Evolutionary conservation across 2,329 filamentous ascomycete genomes (phyloP).

Genomic region (Colletotrichum chlorophyti): DNA sequence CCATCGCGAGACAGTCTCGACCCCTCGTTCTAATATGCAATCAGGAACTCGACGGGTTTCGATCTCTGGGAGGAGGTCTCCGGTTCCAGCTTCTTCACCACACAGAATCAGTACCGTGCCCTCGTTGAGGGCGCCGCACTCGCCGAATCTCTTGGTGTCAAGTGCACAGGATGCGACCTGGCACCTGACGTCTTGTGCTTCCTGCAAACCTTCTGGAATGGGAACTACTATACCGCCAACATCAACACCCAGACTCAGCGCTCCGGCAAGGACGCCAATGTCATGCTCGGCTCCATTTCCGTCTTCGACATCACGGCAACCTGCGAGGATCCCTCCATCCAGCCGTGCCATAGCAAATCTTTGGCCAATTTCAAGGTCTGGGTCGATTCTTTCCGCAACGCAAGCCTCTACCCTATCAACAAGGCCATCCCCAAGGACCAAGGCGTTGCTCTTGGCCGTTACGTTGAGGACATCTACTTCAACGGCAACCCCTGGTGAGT

Average conservation of each 20-base stretch:
- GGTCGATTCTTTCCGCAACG: conserved; percentile 58
- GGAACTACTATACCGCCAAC: conserved; percentile 61
- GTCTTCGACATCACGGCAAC: conserved; percentile 57
- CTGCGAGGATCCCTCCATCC: conserved; percentile 61
- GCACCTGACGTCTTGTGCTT: conserved; percentile 60
- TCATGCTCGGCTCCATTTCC: conserved; percentile 53
- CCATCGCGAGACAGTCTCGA: too few species aligned
- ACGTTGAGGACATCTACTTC: conserved; percentile 60
- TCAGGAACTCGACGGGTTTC: conserved; percentile 58
- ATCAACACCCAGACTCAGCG: conserved; percentile 52
- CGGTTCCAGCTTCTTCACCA: conserved; percentile 65
- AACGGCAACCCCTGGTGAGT: conserved; percentile 61
- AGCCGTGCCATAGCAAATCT: conserved; percentile 58
- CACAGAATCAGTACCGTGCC: conserved; percentile 61
- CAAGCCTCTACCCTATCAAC: conserved; percentile 58
- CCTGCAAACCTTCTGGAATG: conserved; percentile 64
- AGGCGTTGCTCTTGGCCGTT: conserved; percentile 53
- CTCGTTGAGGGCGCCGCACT: conserved; percentile 55
- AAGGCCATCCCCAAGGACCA: conserved; percentile 49
- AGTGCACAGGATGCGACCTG: conserved; percentile 56
- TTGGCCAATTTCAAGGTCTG: conserved; percentile 64
- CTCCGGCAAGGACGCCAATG: conserved; percentile 63
- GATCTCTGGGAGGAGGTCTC: conserved; percentile 68
- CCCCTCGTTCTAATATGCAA: too few species aligned
- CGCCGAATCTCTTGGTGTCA: conserved; percentile 54